These are phyloP conservation scores for Taphrina pruni DNA, from an alignment of 1,139 yeast species.

Conservation along the genomic window DNA sequence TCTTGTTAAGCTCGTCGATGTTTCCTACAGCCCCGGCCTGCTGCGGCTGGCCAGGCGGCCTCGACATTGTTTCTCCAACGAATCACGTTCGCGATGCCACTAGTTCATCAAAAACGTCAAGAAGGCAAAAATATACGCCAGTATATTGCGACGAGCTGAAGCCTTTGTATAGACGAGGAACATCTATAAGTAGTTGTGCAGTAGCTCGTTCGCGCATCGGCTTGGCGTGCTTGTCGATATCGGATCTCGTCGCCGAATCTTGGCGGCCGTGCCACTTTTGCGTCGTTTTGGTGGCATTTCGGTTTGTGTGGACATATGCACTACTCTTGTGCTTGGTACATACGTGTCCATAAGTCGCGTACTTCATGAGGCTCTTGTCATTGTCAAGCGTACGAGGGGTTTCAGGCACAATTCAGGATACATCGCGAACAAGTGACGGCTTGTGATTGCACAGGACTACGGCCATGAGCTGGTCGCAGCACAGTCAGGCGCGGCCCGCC, in stretches of 20 bases:
- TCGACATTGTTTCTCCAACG: constrained; percentile 14
- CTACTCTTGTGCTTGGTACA: neutral
- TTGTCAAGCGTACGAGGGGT: no score
- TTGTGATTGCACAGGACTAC: no score
- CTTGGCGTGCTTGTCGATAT: neutral
- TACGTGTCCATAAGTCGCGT: neutral
- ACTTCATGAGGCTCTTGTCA: no score
- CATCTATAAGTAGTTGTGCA: neutral
- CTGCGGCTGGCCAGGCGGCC: constrained; percentile 37
- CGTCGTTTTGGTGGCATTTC: neutral
- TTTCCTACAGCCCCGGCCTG: constrained; percentile 34
- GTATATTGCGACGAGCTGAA: no score
- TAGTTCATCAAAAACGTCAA: neutral
- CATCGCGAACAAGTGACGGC: no score
- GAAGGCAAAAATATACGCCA: no score
- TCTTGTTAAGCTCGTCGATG: constrained; percentile 72
- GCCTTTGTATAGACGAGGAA: neutral
- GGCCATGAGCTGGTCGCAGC: constrained; percentile 19
- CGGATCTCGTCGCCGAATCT: neutral
- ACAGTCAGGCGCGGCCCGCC: neutral
- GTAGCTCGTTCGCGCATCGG: constrained; percentile 6
- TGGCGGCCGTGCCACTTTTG: neutral
- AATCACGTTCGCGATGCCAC: neutral
- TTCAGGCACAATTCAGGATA: no score
- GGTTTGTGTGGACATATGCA: neutral